Conservation (phyloP, 2,329 filamentous ascomycete genomes). For the Dactylellina parvicollis region DNA sequence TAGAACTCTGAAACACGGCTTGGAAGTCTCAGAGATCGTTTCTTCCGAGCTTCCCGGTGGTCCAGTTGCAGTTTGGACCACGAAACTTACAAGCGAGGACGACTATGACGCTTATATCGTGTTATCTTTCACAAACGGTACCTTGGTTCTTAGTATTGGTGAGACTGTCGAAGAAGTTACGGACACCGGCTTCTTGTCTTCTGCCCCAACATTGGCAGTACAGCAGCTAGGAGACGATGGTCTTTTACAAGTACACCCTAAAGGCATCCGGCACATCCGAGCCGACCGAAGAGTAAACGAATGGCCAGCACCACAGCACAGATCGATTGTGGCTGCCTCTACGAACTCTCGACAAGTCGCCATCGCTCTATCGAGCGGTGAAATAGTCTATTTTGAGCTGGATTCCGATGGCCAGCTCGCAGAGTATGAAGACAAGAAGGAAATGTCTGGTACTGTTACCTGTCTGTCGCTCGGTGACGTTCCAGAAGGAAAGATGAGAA, state of each 20-base stretch:
- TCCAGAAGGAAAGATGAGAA: constrained; percentile 86
- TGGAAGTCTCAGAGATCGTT: constrained; percentile 95
- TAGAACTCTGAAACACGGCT: constrained; percentile 87
- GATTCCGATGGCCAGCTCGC: constrained; percentile 88
- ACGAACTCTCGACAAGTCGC: constrained; percentile 94
- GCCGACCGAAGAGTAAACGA: constrained; percentile 82
- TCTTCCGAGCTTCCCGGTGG: constrained; percentile 88
- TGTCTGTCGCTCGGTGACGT: constrained; percentile 93
- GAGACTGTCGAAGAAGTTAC: constrained; percentile 96
- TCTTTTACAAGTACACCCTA: constrained; percentile 93
- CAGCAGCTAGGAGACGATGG: constrained; percentile 94
- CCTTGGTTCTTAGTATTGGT: constrained; percentile 90
- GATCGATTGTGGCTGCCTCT: constrained; percentile 85
- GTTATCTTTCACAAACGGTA: constrained; percentile 89
- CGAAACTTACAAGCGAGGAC: constrained; percentile 82
- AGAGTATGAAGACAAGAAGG: constrained; percentile 93
- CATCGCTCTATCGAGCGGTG: constrained; percentile 91
- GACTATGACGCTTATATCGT: constrained; percentile 94
- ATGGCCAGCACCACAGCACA: constrained; percentile 91
- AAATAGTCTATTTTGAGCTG: constrained; percentile 98
- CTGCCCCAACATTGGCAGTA: constrained; percentile 87
- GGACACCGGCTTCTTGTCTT: constrained; percentile 89
- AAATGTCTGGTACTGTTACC: constrained; percentile 95
- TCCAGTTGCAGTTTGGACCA: constrained; percentile 94
- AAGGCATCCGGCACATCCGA: constrained; percentile 90